Base-by-base conservation (phyloP, 768 basidiomycete species). In the Omphalotus guepiniiformis region DNA sequence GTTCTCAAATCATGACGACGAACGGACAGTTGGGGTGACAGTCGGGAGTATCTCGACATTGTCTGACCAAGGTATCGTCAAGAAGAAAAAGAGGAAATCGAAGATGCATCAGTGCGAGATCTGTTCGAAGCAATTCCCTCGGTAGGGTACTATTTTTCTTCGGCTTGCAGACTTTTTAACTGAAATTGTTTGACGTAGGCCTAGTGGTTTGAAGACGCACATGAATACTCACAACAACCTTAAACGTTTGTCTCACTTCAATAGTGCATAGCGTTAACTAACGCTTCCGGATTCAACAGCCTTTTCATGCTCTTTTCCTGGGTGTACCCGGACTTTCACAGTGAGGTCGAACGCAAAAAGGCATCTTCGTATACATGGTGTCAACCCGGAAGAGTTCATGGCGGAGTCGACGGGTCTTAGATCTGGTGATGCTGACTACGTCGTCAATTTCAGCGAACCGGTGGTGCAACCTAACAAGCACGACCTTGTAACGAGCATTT, bases 281-380 rank as follows among this genome's bases (percentile, higher is more conserved):
- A 9, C 7, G 21, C 18, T n/a, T 46, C 30, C 37, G 12, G 40
- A 42, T 9, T 49, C 13, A 28, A 36, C 52, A 78, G 77, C 76
- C 7, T 77, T 66, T 47, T 50, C 63, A 4, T 91, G 88, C 57
- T 73, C 66, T 0, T 79, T 82, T 40, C 68, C 75, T 12, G 71
- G 73, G 27, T 91, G 88, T 59, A 63, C 68, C 25, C 83, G 84
- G 58, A 74, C 71, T 3, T 91, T 90, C 56, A 80, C 84, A 16
- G 87, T 90, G 15, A 79, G 85, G 11, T 90, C 88, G 6, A 91
- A 91, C 55, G 86, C 86, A 13, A 86, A 82, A 61, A 76, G 88
- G 27, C 88, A 91, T 57, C 72, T 87, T 29, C 82, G 85, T 37
- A 88, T 84, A 1, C 88, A 91, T 54, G 83, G 84, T 3, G 39